Base-by-base conservation (phyloP, 352 stramenopile species). In the Elongisporangium senticosum region DNA sequence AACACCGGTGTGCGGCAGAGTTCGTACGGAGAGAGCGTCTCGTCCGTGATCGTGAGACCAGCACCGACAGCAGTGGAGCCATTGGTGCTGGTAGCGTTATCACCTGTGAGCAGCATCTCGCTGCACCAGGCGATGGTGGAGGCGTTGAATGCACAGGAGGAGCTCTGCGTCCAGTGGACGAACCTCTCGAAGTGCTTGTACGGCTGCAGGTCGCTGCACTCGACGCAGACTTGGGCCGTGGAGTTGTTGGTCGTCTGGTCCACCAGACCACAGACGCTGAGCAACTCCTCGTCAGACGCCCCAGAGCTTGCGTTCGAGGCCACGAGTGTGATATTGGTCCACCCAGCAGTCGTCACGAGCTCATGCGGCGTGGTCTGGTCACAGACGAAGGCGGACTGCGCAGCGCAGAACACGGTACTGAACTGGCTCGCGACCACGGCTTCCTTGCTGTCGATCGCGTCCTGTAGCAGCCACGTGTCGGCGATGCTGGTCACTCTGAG, bases 321-420 rank as follows among this genome's bases (percentile, higher is more conserved):
- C 14, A 19, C 55, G 19, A 7, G 22, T 4, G 5, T 15, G 17
- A 20, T 17, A 23, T 26, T 58, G 11, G 13, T 53, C n/a, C 20
- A 56, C 17, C 22, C 24, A 26, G n/a, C 11, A 1, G 26, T 49
- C 7, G 11, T 13, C 47, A 61, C 40, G 7, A 66, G 55, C 48
- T 62, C 54, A 7, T 56, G 55, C 37, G 61, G 47, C 10, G 60
- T 62, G 47, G 50, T 28, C 37, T 55, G 48, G 17, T 62, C 60
- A 33, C 60, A 66, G 17, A 62, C 28, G 49, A 49, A 62, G 11
- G 54, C 49, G n/a, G 15, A 20, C 22, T 66, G 60, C 7, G 60
- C 54, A 4, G 56, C 49, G 28, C 60, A 66, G 40, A 62, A 66
- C 39, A 58, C 14, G 5, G 55, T 7, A 13, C 62, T 62, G 23